Conservation (phyloP, 164 flowering plant genomes). For the Magnolia changhungtana region DNA sequence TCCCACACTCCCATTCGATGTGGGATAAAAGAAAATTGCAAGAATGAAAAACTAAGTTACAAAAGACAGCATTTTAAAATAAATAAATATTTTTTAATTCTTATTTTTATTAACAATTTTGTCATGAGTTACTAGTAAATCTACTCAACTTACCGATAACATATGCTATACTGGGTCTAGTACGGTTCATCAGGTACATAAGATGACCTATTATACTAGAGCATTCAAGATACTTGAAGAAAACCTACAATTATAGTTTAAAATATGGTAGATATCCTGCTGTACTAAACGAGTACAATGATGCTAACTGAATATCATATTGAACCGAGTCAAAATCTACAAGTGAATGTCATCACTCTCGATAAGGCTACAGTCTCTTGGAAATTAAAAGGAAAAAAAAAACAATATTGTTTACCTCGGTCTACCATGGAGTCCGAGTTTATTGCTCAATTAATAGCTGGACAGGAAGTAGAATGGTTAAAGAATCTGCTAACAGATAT, state of each 20-base stretch:
- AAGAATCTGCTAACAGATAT: background rate
- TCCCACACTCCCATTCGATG: no score
- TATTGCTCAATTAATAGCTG: background rate
- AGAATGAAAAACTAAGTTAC: no score
- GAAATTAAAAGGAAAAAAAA: background rate
- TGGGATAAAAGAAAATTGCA: no score
- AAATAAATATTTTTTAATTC: no score
- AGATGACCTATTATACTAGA: no score
- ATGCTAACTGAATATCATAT: background rate
- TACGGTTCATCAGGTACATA: no score
- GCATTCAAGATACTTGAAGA: background rate
- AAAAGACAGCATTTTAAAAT: no score
- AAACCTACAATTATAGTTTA: no score
- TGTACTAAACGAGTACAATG: background rate
- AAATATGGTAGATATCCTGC: background rate
- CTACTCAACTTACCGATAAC: no score
- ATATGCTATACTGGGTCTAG: no score
- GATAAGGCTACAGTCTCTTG: background rate
- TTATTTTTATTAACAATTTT: no score
- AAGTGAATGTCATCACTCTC: background rate
- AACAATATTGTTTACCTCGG: background rate
- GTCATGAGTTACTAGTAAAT: no score
- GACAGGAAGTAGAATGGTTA: background rate
- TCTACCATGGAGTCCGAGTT: background rate
- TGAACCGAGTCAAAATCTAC: background rate